Base-by-base conservation (phyloP, 2,329 filamentous ascomycete species). In the Neospermospora avenae region DNA sequence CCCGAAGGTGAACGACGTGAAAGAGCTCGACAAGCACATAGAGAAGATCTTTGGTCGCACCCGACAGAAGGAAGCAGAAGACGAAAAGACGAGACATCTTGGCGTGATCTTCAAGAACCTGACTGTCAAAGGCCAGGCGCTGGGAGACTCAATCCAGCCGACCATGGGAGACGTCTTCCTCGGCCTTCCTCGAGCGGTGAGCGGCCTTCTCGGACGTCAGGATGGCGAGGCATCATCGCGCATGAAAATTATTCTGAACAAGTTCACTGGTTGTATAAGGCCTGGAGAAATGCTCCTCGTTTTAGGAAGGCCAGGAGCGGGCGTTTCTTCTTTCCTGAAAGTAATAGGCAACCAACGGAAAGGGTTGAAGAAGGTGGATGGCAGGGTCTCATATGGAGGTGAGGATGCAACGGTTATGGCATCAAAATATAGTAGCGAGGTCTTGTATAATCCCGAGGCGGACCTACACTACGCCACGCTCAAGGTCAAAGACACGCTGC, bases 221-320 rank as follows among this genome's bases (percentile, higher is more conserved):
- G 28, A 20, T 13, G 45, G 20, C 22, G 28, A 49, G 20, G 28
- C 22, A 49, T 48, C 48, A 4, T 31, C 31, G 35, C 1, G 16
- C 20, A 37, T n/a, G 18, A 83, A 81, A 62, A 86, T 84, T 0
- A 85, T 91, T 46, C 74, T 91, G 24, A 80, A 87, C 57, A 79
- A 83, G 66, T 83, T 48, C 24, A 81, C 85, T 69, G 88, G 88
- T 11, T 89, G 85, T 64, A 84, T 90, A 56, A 85, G 86, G 70
- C 86, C 87, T 0, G 88, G 87, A n/a, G 86, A 89, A 72, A 89
- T 89, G 87, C 74, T 89, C 0, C 75, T 90, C 0, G 86, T 90
- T 0, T 76, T 90, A 0, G 87, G 87, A 3, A 79, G 86, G 0
- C 87, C 87, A 0, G 87, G 87, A 0, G 80, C 84, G 3, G 87